Percentiles rank a stretch among this genome's conserved stretches.
phyloP scores from a whole-genome alignment of 2,329 filamentous ascomycete genomes.

The Arthrobotrys iridis region DNA sequence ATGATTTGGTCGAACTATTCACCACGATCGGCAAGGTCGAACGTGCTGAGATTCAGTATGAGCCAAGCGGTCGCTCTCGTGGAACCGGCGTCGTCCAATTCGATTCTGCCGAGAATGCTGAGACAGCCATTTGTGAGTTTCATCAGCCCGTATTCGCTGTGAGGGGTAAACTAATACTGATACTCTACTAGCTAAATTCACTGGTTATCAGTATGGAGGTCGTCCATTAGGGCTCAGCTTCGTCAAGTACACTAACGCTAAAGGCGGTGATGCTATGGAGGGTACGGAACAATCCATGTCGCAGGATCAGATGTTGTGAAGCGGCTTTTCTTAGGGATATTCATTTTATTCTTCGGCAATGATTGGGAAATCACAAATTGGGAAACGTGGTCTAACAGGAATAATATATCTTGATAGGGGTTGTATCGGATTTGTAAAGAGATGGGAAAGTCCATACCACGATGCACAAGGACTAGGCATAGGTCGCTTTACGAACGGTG shows the following conservation, averaged over 20 bases:
- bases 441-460: neutral
- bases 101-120: slow-evolving; percentile 81
- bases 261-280: slow-evolving; percentile 79
- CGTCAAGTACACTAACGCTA: slow-evolving; percentile 86
- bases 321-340: slow-evolving; percentile 17
- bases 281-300: slow-evolving; percentile 80
- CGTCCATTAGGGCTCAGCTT: slow-evolving; percentile 92
- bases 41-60: slow-evolving; percentile 98
- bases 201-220: slow-evolving; percentile 95
- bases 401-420: slow-evolving; percentile 33
- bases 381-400: slow-evolving; percentile 42
- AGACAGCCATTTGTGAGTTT: slow-evolving; percentile 80
- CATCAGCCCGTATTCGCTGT: neutral
- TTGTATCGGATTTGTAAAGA: slow-evolving; percentile 37
- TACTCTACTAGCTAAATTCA: slow-evolving; percentile 78
- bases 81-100: slow-evolving; percentile 98
- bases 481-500: neutral
- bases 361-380: slow-evolving; percentile 2
- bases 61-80: slow-evolving; percentile 92
- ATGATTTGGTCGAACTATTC: slow-evolving; percentile 95
- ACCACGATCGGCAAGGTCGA: slow-evolving; percentile 98
- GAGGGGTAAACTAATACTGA: slow-evolving; percentile 57
- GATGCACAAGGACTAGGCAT: neutral
- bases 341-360: neutral
- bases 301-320: slow-evolving; percentile 98